phyloP scores from a whole-genome alignment of 371 early-diverging fungal species.

The Mucor lusitanicus region DNA sequence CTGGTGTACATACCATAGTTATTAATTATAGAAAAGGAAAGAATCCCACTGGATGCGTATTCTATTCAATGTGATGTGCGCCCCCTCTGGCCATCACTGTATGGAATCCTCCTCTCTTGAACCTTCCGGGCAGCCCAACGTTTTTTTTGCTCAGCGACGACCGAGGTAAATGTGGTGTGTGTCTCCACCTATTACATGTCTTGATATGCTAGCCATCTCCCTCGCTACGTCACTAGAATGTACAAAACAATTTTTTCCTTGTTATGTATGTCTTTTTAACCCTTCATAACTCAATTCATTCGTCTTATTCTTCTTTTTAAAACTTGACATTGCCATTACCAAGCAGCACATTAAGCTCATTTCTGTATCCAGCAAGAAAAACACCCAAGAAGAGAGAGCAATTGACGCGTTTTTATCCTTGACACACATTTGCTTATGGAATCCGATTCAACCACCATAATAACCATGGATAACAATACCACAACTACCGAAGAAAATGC shows the following conservation, averaged over 20 bases:
- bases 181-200: background rate
- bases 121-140: background rate
- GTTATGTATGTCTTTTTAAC: background rate
- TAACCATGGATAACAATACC: background rate
- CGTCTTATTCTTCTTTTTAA: background rate
- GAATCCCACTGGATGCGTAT: background rate
- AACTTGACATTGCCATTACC: background rate
- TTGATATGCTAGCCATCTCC: background rate
- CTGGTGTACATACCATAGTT: conserved; percentile 10
- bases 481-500: conserved; percentile 14
- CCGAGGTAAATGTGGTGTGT: background rate
- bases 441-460: background rate
- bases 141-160: conserved; percentile 1
- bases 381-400: background rate
- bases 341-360: background rate
- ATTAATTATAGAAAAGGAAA: conserved; percentile 14
- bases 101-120: too few species aligned
- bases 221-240: background rate
- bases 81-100: background rate
- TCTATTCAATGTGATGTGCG: background rate
- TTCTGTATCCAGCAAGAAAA: background rate
- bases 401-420: conserved; percentile 3
- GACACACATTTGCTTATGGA: background rate
- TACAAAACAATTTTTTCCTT: background rate
- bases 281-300: background rate